Conservation (phyloP, 169 alveolate species). For the Cryptosporidium viatorum region DNA sequence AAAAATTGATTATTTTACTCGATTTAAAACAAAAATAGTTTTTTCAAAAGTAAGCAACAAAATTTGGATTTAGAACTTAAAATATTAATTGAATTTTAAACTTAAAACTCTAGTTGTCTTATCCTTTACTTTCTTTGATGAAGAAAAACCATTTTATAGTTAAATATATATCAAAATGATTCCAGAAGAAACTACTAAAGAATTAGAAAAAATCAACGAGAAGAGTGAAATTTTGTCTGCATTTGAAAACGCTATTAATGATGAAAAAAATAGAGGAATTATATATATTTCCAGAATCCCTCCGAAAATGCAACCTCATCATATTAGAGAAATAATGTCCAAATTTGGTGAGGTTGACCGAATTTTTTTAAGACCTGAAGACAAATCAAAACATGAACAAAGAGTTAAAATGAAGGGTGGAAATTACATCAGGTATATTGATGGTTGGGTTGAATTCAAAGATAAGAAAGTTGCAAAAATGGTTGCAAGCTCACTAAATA, state of each 20-base stretch:
- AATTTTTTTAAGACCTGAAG: slow-evolving; percentile 86
- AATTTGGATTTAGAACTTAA: background rate
- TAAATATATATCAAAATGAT: background rate
- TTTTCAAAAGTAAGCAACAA: background rate
- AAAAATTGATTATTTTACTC: background rate
- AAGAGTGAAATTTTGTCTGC: slow-evolving; percentile 37
- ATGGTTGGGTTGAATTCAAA: slow-evolving; percentile 93
- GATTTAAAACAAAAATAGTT: background rate
- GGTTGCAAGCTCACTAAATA: slow-evolving; percentile 89
- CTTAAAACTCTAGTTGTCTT: background rate
- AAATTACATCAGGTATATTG: slow-evolving; percentile 82
- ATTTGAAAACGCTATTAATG: slow-evolving; percentile 35
- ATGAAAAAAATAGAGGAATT: slow-evolving; percentile 82
- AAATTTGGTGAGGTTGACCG: slow-evolving; percentile 85
- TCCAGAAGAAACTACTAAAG: background rate
- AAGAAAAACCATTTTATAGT: background rate
- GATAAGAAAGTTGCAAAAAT: slow-evolving; percentile 89
- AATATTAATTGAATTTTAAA: background rate
- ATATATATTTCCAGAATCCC: slow-evolving; percentile 88
- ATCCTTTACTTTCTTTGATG: background rate
- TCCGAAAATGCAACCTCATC: slow-evolving; percentile 87
- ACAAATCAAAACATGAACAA: slow-evolving; percentile 79
- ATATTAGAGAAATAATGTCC: slow-evolving; percentile 83
- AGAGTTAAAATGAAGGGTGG: slow-evolving; percentile 79
- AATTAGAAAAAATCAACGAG: background rate